These are phyloP conservation scores for Tanacetum coccineum DNA, from an alignment of 129 eudicot species.

Conservation along the genomic window DNA sequence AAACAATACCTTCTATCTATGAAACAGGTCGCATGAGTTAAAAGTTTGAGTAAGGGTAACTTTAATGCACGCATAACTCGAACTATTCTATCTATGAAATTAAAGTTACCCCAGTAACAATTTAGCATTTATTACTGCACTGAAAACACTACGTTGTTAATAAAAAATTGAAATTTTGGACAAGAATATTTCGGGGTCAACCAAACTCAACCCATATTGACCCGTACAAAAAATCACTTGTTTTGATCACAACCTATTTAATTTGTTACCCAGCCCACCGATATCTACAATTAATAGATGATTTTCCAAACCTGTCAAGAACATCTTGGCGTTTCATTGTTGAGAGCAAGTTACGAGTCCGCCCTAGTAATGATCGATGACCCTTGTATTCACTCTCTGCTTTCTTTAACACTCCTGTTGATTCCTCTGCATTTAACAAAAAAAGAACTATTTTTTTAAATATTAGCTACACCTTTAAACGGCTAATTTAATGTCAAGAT, in stretches of 20 bases:
- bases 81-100: no score
- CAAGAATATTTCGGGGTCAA: no score
- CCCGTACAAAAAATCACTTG: neutral
- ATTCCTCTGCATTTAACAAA: conserved; percentile 62
- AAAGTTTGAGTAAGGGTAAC: no score
- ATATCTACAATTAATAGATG: neutral
- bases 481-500: neutral
- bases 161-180: no score
- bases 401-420: conserved; percentile 78
- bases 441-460: neutral
- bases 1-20: no score
- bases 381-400: conserved; percentile 95
- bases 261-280: conserved; percentile 8
- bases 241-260: neutral
- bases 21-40: no score
- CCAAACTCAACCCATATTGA: no score
- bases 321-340: conserved; percentile 97
- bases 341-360: conserved; percentile 81
- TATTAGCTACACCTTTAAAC: conserved; percentile 11
- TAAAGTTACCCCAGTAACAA: no score
- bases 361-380: conserved; percentile 66
- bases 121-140: no score
- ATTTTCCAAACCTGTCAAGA: conserved; percentile 55
- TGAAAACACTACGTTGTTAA: no score
- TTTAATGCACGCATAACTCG: no score